Conservation (phyloP, 768 basidiomycete genomes). For the Pilatotrama ljubarskyi region DNA sequence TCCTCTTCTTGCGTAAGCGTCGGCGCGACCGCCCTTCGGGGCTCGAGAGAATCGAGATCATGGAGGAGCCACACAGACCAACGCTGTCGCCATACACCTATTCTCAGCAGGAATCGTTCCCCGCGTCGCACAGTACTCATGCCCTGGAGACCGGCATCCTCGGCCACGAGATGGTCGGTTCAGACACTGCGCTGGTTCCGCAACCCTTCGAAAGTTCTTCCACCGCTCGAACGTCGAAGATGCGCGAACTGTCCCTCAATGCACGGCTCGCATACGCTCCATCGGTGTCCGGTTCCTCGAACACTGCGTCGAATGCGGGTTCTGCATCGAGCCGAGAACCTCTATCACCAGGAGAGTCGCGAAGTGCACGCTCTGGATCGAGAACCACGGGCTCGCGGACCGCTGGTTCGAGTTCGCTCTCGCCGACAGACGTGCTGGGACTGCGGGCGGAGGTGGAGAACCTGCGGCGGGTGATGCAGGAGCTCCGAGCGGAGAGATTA, state of each 20-base stretch:
- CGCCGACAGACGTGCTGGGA: slow-evolving; percentile 23
- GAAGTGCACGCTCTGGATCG: not conserved
- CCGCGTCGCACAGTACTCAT: not conserved
- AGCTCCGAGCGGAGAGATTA: slow-evolving; percentile 25
- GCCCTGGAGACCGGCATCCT: not conserved
- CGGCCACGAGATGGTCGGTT: not conserved
- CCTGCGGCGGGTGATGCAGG: slow-evolving; percentile 29
- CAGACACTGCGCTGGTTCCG: not conserved
- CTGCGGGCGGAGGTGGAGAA: slow-evolving; percentile 34
- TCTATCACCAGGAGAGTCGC: slow-evolving; percentile 3
- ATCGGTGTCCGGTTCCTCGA: not conserved
- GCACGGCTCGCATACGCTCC: slow-evolving; percentile 4
- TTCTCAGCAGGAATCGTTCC: not conserved
- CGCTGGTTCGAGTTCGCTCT: slow-evolving; percentile 4
- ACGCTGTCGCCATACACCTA: slow-evolving; percentile 6
- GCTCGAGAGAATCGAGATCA: slow-evolving; percentile 5
- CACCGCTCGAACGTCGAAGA: not conserved
- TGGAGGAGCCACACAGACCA: not conserved
- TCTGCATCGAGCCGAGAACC: slow-evolving; percentile 12
- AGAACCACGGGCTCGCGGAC: not conserved
- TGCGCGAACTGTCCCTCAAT: slow-evolving; percentile 8
- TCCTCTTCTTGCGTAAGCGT: slow-evolving; percentile 3
- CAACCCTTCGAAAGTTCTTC: not conserved
- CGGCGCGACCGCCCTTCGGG: not conserved
- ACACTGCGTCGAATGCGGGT: not conserved